Base-by-base conservation (phyloP, 306 rosid species). In the Lupinus albus region DNA sequence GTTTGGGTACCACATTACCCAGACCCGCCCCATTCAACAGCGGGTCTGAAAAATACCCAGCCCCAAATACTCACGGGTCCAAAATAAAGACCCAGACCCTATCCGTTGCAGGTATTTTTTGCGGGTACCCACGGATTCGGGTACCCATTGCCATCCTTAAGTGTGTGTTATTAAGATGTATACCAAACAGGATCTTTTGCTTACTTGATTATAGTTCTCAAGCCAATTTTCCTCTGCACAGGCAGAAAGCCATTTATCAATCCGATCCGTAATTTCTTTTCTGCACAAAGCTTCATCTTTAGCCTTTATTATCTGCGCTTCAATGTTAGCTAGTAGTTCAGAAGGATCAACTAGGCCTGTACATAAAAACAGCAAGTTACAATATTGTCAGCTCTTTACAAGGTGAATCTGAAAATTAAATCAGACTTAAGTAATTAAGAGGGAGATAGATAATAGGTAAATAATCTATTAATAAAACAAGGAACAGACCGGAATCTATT, bases 161-260 rank as follows among this genome's bases (percentile, higher is more conserved):
- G 61, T 11, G 11, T n/a, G 14, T n/a, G 6, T 33, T 38, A 49
- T 28, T 16, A 48, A 55, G 28, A 48, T 59, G 49, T 7, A 36
- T 18, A 46, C 4, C 35, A 13, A 52, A 41, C 25, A 13, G 50
- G 74, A 78, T 16, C 57, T 66, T 41, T 13, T 35, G 25, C 96
- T 83, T 83, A 93, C 98, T 76, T 77, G 91, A 80, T 79, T 93
- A 62, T 93, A 93, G 71, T 88, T 88, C 42, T 89, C 97, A 1
- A 93, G 96, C 98, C 98, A 93, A 66, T 89, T 88, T 79, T 93
- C 98, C 85, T 93, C 98, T 73, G 89, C 98, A 67, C 97, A 93
- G 2, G 94, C 96, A 77, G 76, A 84, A 71, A 93, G 88, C 98
- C 97, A 89, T 64, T 90, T 85, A 49, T 93, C 97, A 46, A 93